Evolutionary conservation across 345 rosid genomes (phyloP).

Genomic region (Erucastrum elatum): DNA sequence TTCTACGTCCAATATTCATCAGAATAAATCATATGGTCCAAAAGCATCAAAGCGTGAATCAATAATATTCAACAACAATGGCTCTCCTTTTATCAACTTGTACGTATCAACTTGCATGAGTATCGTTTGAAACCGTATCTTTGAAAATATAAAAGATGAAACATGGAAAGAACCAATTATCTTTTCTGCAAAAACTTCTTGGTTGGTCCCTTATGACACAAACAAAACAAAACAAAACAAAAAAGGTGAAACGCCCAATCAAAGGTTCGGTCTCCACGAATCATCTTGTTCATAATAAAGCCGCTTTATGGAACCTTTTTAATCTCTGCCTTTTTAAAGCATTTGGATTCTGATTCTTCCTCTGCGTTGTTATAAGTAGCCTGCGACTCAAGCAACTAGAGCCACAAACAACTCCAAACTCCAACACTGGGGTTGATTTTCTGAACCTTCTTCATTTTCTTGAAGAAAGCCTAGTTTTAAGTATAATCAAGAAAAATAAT

Average conservation of each 20-base stretch:
- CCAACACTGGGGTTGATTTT: neutral
- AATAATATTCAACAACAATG: slow-evolving; percentile 2
- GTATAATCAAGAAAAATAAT: neutral
- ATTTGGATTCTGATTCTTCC: slow-evolving; percentile 30
- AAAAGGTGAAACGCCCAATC: neutral
- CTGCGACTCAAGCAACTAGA: slow-evolving; percentile 4
- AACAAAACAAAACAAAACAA: neutral
- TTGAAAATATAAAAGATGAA: slow-evolving; percentile 4
- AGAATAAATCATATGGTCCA: slow-evolving; percentile 35
- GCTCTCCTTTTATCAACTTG: slow-evolving; percentile 28
- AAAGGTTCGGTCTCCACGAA: slow-evolving; percentile 35
- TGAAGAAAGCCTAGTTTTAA: neutral
- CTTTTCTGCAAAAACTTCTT: neutral
- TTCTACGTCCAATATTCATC: slow-evolving; percentile 23
- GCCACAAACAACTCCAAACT: slow-evolving; percentile 17
- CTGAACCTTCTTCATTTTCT: neutral
- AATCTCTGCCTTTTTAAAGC: slow-evolving; percentile 2
- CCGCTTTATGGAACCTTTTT: slow-evolving; percentile 6
- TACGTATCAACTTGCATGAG: slow-evolving; percentile 25
- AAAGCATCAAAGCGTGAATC: slow-evolving; percentile 25
- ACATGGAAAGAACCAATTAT: neutral
- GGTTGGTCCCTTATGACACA: neutral
- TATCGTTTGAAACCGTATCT: slow-evolving; percentile 30
- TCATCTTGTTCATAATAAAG: slow-evolving; percentile 10
- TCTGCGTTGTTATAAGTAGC: slow-evolving; percentile 22